Evolutionary conservation across 1,139 yeast species (phyloP).

Genomic region (Blastobotrys aristatus): DNA sequence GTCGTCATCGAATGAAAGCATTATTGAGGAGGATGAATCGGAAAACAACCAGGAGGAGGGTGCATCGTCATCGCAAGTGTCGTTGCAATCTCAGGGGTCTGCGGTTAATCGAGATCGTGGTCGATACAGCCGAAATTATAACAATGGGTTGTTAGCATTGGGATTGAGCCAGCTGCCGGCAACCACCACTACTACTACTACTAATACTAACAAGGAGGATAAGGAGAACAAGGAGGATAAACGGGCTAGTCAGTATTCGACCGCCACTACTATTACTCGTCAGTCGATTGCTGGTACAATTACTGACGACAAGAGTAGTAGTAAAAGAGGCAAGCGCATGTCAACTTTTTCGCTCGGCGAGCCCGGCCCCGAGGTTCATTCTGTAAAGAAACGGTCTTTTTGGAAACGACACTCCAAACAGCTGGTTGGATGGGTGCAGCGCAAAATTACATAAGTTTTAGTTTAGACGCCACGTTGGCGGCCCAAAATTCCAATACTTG

Average conservation of each 20-base stretch:
- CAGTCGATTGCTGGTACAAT: constrained; percentile 10
- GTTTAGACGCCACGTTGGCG: constrained; percentile 15
- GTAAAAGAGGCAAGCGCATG: neutral
- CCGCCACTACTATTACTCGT: constrained; percentile 6
- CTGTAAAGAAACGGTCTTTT: neutral
- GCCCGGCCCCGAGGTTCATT: constrained; percentile 29
- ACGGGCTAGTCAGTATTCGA: constrained; percentile 1
- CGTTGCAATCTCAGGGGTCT: constrained; percentile 18
- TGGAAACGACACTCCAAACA: neutral
- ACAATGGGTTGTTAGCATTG: constrained; percentile 15
- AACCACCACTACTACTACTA: neutral
- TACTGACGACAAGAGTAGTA: constrained; percentile 5
- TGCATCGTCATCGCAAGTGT: constrained; percentile 18
- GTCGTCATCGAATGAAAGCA: constrained; percentile 18
- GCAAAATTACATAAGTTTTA: neutral
- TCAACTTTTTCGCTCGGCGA: constrained; percentile 24
- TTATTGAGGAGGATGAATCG: constrained; percentile 23
- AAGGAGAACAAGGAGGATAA: neutral
- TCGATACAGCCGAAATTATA: constrained; percentile 17
- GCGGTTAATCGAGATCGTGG: constrained; percentile 18
- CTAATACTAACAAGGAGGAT: neutral
- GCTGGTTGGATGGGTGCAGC: neutral
- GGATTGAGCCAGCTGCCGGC: constrained; percentile 4
- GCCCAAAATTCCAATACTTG: constrained; percentile 27
- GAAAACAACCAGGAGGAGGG: constrained; percentile 12